phyloP scores from a whole-genome alignment of 176 grass and related monocot genomes.

The Oryza meridionalis region DNA sequence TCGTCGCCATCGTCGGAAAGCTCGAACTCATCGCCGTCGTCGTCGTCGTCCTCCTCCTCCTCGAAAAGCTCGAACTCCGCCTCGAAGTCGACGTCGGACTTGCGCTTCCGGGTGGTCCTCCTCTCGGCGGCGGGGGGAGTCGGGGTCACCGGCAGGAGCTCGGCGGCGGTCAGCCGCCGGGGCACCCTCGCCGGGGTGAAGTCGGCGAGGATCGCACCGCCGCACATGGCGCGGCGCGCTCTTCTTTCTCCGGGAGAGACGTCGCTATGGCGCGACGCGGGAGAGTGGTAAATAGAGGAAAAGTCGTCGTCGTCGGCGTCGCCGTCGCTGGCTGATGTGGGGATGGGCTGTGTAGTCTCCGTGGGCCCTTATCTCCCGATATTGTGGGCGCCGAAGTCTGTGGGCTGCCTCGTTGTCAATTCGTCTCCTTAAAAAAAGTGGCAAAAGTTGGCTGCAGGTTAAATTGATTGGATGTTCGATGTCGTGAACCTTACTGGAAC shows the following conservation, averaged over 20 bases:
- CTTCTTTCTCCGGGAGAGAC: neutral
- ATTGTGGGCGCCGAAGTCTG: slow-evolving; percentile 23
- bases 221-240: slow-evolving; percentile 42
- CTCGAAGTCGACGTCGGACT: slow-evolving; percentile 19
- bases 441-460: neutral
- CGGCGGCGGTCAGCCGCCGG: slow-evolving; percentile 34
- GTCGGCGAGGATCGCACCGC: slow-evolving; percentile 49
- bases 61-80: slow-evolving; percentile 33
- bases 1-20: neutral
- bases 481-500: too few species aligned
- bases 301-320: neutral
- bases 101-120: neutral
- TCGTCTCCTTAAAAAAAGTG: neutral
- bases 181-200: slow-evolving; percentile 31
- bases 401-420: neutral
- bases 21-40: neutral
- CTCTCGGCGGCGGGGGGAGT: neutral
- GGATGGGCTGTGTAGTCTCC: neutral
- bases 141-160: slow-evolving; percentile 3
- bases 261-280: neutral
- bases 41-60: too few species aligned
- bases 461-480: neutral
- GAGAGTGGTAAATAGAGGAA: neutral
- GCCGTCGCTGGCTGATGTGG: neutral
- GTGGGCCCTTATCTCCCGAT: neutral